phyloP scores from a whole-genome alignment of 2,329 filamentous ascomycete genomes.

The Keithomyces neogunnii region DNA sequence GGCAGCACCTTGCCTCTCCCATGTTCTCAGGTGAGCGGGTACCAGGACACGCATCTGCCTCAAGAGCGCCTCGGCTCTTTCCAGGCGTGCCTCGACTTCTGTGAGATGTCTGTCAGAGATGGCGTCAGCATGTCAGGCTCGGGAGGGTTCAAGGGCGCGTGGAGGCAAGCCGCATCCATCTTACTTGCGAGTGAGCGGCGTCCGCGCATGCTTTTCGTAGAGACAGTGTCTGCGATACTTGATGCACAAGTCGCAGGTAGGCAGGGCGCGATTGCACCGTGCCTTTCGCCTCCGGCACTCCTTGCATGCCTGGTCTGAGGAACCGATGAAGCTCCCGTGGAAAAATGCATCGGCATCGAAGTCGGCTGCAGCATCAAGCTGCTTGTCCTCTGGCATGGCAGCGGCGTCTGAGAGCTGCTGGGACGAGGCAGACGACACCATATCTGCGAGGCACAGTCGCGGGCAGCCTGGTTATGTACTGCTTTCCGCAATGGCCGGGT shows the following conservation, averaged over 20 bases:
- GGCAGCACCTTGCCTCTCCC: constrained; percentile 5
- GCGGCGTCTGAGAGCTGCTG: not conserved
- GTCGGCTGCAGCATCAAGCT: constrained; percentile 3
- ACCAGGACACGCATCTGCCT: constrained; percentile 20
- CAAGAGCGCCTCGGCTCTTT: constrained; percentile 23
- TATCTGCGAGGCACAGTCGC: not conserved
- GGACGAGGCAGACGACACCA: not conserved
- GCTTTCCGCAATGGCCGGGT: not conserved
- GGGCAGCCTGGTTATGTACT: not conserved
- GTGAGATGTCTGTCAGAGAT: constrained; percentile 26
- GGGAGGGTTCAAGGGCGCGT: too few relatives aligned
- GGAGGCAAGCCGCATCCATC: constrained; percentile 3
- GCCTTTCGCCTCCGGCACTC: constrained; percentile 32
- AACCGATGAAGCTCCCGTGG: constrained; percentile 12
- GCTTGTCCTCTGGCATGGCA: not conserved
- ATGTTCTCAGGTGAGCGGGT: constrained; percentile 16
- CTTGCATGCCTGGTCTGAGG: constrained; percentile 28
- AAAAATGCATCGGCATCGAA: constrained; percentile 6
- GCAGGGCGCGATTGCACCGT: constrained; percentile 27
- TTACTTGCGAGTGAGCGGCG: constrained; percentile 37
- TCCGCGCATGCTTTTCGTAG: constrained; percentile 39
- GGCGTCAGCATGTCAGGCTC: constrained; percentile 6
- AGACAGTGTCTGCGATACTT: constrained; percentile 36
- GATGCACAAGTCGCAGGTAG: constrained; percentile 30
- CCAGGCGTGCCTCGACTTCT: constrained; percentile 33